These are phyloP conservation scores for Lodderomyces elongisporus DNA, from an alignment of 1,139 yeast genomes.

Conservation along the genomic window DNA sequence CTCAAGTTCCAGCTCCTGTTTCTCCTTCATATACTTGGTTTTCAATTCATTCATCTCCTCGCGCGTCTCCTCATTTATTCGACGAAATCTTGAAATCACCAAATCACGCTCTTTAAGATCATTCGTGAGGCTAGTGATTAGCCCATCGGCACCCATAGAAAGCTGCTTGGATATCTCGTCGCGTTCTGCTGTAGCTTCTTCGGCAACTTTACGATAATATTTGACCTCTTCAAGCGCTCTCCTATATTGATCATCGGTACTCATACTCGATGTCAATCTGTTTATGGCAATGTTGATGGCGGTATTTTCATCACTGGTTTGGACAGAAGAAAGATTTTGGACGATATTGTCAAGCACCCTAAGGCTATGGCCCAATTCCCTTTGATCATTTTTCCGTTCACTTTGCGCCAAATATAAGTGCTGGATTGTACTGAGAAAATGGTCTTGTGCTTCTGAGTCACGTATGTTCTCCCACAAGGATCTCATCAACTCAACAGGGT, in stretches of 20 bases:
- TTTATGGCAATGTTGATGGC: slow-evolving; percentile 83
- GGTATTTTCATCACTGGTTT: slow-evolving; percentile 63
- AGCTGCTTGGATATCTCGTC: slow-evolving; percentile 73
- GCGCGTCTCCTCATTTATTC: slow-evolving; percentile 59
- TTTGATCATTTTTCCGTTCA: slow-evolving; percentile 46
- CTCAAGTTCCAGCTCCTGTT: slow-evolving; percentile 84
- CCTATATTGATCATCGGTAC: slow-evolving; percentile 86
- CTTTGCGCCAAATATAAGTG: slow-evolving; percentile 72
- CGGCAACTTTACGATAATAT: slow-evolving; percentile 60
- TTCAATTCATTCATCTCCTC: slow-evolving; percentile 69
- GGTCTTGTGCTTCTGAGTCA: slow-evolving; percentile 68
- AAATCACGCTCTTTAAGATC: slow-evolving; percentile 73
- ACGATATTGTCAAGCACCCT: slow-evolving; percentile 79
- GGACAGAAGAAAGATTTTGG: slow-evolving; percentile 68
- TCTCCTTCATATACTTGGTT: slow-evolving; percentile 64
- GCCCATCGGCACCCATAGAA: slow-evolving; percentile 79
- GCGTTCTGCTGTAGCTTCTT: slow-evolving; percentile 80
- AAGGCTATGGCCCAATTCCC: slow-evolving; percentile 59
- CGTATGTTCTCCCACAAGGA: slow-evolving; percentile 69
- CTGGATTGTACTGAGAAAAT: slow-evolving; percentile 74
- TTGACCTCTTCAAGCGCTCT: slow-evolving; percentile 72
- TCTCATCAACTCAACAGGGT: slow-evolving; percentile 68
- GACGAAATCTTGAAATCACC: slow-evolving; percentile 61
- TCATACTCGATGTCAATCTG: slow-evolving; percentile 68
- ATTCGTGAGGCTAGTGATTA: slow-evolving; percentile 62